Evolutionary conservation across 345 rosid species (phyloP), one percentile per base, ranked within the genome.

Genomic region (Cardamine resedifolia): DNA sequence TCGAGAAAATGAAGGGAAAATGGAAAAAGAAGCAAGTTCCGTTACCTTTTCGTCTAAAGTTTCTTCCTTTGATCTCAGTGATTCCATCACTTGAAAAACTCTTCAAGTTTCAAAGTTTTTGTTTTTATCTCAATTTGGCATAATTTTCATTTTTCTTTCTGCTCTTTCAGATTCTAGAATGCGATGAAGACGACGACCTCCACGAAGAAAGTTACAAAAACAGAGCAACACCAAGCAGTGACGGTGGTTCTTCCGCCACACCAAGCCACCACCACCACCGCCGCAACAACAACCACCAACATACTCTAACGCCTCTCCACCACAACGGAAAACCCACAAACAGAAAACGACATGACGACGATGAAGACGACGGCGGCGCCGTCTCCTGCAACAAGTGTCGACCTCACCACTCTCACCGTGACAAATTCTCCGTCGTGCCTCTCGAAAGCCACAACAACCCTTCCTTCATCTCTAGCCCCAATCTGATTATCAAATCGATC

Each of bases 361-460:
- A 53, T 41, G 81, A 48, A 20, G 67, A 56, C 14, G 83, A 68
- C 21, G 77, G 76, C 5, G 68, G 68, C 6, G 78, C 94, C 0
- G 86, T 95, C 59, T 88, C 96, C n/a, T 91, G 96, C 82, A 85
- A 85, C 86, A 87, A 85, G 61, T 95, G 99, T 74, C 84, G 96
- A 3, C 99, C 99, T 9, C 81, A 82, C 63, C 80, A 82, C 55
- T 48, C 89, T 18, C 79, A 79, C 62, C 83, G 94, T 4, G 94
- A 88, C 59, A 91, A 87, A 79, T 82, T 95, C 78, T 87, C 96
- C 0, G 87, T 91, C 14, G 94, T 87, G 19, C 97, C 98, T 58
- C 74, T 90, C 31, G 97, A 95, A 76, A 83, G 79, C 74, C 84
- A 81, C 58, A 85, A 70, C 79, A 68, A 74, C 60, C 83, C 80